phyloP scores from a whole-genome alignment of 495 filamentous ascomycete species.

The Penicillium verhagenii region DNA sequence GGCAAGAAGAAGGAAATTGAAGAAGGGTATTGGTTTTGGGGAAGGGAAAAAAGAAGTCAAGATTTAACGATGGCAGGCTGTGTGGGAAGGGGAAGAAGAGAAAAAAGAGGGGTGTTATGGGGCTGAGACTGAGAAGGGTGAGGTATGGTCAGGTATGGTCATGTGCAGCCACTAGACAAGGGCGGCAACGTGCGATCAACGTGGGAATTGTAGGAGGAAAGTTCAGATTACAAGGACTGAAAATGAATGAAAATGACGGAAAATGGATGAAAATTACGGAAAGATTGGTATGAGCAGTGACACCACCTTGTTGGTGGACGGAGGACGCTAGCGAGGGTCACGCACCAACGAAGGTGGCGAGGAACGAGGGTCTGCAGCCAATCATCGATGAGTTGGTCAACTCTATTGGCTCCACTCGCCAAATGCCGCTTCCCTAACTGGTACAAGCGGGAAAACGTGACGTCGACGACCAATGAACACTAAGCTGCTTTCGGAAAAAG shows the following conservation, averaged over 20 bases:
- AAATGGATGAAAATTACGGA: neutral
- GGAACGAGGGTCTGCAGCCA: slow-evolving; percentile 14
- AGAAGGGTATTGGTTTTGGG: slow-evolving; percentile 29
- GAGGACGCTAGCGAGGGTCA: slow-evolving; percentile 28
- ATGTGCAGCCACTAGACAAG: neutral
- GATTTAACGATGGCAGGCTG: slow-evolving; percentile 26
- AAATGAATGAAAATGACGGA: no score
- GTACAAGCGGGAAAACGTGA: slow-evolving; percentile 15
- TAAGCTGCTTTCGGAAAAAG: slow-evolving; percentile 7
- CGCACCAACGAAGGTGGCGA: slow-evolving; percentile 38
- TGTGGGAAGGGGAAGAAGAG: slow-evolving; percentile 24
- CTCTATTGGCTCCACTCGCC: neutral
- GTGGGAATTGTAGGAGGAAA: no score
- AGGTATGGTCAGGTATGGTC: slow-evolving; percentile 13
- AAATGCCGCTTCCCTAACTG: slow-evolving; percentile 1
- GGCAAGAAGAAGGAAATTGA: slow-evolving; percentile 22
- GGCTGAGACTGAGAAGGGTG: slow-evolving; percentile 16
- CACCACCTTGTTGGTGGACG: neutral
- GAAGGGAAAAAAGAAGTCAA: slow-evolving; percentile 18
- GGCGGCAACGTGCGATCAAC: neutral
- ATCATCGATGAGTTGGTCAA: slow-evolving; percentile 1
- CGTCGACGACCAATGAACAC: slow-evolving; percentile 22
- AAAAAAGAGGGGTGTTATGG: slow-evolving; percentile 30
- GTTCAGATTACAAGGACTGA: no score
- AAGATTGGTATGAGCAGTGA: slow-evolving; percentile 3